phyloP scores from a whole-genome alignment of 2,329 filamentous ascomycete species.

The Ascochyta rabiei region DNA sequence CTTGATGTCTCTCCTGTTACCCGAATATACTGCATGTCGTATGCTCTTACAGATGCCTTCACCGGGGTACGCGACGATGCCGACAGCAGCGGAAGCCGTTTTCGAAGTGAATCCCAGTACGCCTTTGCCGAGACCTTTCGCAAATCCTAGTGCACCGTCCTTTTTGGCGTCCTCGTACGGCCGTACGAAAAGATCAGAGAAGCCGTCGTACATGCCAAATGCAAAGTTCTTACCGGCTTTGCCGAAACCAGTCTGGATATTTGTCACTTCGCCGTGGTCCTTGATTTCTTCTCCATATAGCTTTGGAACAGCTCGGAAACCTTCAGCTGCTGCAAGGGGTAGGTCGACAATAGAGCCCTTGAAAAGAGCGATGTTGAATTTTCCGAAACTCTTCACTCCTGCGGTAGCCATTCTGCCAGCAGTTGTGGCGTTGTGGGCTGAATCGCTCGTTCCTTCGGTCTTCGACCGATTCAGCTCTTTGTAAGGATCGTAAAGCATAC shows the following conservation, averaged over 20 bases:
- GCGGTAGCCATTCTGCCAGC: conserved; percentile 21
- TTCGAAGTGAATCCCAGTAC: conserved; percentile 7
- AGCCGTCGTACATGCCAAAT: conserved; percentile 41
- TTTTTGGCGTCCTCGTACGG: conserved; percentile 41
- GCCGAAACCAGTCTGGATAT: conserved; percentile 43
- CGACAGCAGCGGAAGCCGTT: conserved; percentile 5
- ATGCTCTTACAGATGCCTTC: conserved; percentile 24
- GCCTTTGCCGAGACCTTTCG: conserved; percentile 47
- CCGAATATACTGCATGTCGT: not conserved
- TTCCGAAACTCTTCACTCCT: conserved; percentile 26
- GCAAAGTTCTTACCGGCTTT: conserved; percentile 44
- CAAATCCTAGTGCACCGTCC: conserved; percentile 40
- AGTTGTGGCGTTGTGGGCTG: not conserved
- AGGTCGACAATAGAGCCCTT: conserved; percentile 44
- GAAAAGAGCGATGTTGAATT: conserved; percentile 24
- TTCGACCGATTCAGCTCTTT: conserved; percentile 12
- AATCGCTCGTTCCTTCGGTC: conserved; percentile 2
- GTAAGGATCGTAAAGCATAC: conserved; percentile 53
- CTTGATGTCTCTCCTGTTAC: conserved; percentile 6
- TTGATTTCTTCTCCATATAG: conserved; percentile 47
- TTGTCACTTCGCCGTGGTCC: conserved; percentile 41
- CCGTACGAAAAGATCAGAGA: conserved; percentile 41
- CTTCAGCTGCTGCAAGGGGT: conserved; percentile 48
- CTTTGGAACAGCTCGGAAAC: conserved; percentile 44
- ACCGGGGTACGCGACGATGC: conserved; percentile 24